Base-by-base conservation (phyloP, 352 stramenopile genomes). In the Pythium aquatile region DNA sequence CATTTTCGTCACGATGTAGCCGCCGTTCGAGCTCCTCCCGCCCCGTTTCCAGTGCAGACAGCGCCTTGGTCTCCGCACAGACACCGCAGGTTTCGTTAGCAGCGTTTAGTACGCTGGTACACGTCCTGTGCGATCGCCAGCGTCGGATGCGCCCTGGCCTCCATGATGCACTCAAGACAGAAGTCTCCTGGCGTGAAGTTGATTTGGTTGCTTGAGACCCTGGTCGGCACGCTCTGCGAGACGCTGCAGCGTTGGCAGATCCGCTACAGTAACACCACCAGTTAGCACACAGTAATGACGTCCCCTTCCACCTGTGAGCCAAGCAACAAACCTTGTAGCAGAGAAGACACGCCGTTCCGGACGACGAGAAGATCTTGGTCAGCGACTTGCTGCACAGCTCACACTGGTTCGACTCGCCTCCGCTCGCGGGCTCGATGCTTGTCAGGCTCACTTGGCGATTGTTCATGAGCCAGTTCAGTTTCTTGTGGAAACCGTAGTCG, bases 401-500 rank as follows among this genome's bases (percentile, higher is more conserved):
- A 28, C 55, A 69, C 16, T 35, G 10, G 13, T 46, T 28, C 1
- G 8, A 9, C 24, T 61, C 11, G 28, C 16, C 16, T 5, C 7
- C 8, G 29, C 52, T 17, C 8, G 6, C 11, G 24, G 17, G 37
- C 32, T 35, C 32, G 8, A 35, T 35, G 8, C 32, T 46, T 30
- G 26, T 42, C 9, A 14, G 20, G 10, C 2, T 37, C 37, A 24
- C 20, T 24, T 24, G 20, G 28, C 24, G 28, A 11, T 32, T 24
- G 39, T 55, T 29, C 53, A 77, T 37, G 37, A 77, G 74, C 63
- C 70, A 85, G 24, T 67, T 57, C 42, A 87, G 54, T 28, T 83
- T 87, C 66, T 78, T 80, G 40, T 69, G 63, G n/a, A 80, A 47
- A 1, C 70, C 70, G 56, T 69, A 20, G 64, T 68, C 39, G 71